Evolutionary conservation across 1,284 basidiomycete genomes (phyloP).

Genomic region (Neotropicomus parvogracilis): DNA sequence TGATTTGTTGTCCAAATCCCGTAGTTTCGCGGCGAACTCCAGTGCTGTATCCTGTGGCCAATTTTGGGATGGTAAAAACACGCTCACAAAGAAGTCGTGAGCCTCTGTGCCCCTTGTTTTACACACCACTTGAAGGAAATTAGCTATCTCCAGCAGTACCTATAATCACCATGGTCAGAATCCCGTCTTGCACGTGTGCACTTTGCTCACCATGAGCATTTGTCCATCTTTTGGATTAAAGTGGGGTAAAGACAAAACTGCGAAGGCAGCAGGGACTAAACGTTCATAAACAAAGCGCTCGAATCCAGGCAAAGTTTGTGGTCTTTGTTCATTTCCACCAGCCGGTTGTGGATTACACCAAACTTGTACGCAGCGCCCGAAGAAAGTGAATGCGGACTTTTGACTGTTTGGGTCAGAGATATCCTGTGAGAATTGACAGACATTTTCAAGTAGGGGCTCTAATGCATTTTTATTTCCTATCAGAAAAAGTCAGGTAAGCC

Average conservation of each 20-base stretch:
- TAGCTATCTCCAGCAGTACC: constrained; percentile 87
- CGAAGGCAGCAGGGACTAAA: constrained; percentile 80
- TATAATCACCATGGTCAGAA: constrained; percentile 33
- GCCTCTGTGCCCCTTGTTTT: constrained; percentile 82
- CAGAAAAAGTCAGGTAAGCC: constrained; percentile 10
- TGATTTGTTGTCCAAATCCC: constrained; percentile 74
- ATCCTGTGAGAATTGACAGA: constrained; percentile 77
- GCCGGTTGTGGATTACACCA: constrained; percentile 66
- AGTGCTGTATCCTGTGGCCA: constrained; percentile 78
- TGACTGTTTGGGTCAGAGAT: constrained; percentile 72
- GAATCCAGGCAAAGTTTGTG: constrained; percentile 79
- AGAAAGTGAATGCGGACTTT: constrained; percentile 79
- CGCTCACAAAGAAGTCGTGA: constrained; percentile 73
- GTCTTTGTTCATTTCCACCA: constrained; percentile 37
- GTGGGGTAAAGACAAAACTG: constrained; percentile 72
- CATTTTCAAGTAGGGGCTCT: constrained; percentile 64
- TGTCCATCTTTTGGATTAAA: constrained; percentile 92
- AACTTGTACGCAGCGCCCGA: constrained; percentile 70
- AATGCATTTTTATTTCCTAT: constrained; percentile 81
- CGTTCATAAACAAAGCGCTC: constrained; percentile 91
- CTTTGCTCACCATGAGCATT: constrained; percentile 63
- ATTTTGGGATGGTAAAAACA: constrained; percentile 85
- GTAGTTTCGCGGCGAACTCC: constrained; percentile 77
- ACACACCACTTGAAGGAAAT: constrained; percentile 77
- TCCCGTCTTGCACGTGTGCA: neutral